Evolutionary conservation across 2,329 filamentous ascomycete species (phyloP).

Genomic region (Colletotrichum melonis): DNA sequence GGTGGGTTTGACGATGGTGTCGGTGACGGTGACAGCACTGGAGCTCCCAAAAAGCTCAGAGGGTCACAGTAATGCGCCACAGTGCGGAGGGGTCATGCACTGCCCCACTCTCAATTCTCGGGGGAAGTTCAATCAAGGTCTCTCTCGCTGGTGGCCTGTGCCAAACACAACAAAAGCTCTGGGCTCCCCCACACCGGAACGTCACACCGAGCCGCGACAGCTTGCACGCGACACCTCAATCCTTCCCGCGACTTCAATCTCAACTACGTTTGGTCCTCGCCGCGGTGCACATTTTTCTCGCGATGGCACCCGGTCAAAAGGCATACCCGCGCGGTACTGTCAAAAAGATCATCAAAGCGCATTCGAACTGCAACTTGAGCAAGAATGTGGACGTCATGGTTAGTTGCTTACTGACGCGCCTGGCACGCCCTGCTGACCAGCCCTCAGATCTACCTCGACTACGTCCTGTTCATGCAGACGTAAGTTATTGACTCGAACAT

Average conservation of each 20-base stretch:
- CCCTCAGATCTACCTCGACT: constrained; percentile 82
- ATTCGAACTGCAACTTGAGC: constrained; percentile 82
- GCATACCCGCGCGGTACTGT: constrained; percentile 86
- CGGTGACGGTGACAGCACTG: not conserved
- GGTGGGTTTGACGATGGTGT: not conserved
- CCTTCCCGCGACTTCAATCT: not conserved
- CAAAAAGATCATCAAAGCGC: constrained; percentile 91
- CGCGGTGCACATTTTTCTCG: not conserved
- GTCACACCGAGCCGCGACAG: constrained; percentile 6
- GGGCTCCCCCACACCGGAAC: constrained; percentile 15
- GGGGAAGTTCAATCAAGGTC: constrained; percentile 9
- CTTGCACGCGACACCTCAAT: not conserved
- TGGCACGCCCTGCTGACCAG: constrained; percentile 41
- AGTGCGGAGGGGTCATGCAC: constrained; percentile 19
- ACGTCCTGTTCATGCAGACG: constrained; percentile 83
- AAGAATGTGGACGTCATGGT: constrained; percentile 91
- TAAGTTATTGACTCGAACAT: constrained; percentile 43
- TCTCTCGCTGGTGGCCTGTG: constrained; percentile 7
- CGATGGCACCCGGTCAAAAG: constrained; percentile 75
- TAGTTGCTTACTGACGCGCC: constrained; percentile 43
- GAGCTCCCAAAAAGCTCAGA: constrained; percentile 35
- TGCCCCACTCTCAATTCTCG: not conserved
- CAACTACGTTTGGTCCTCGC: not conserved
- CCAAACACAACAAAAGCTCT: constrained; percentile 23
- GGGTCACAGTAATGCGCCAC: constrained; percentile 18